Percentiles rank a stretch among this genome's conserved stretches.
Conservation (phyloP, 1,139 yeast genomes). For the Kurtzmaniella quercitrusa region DNA sequence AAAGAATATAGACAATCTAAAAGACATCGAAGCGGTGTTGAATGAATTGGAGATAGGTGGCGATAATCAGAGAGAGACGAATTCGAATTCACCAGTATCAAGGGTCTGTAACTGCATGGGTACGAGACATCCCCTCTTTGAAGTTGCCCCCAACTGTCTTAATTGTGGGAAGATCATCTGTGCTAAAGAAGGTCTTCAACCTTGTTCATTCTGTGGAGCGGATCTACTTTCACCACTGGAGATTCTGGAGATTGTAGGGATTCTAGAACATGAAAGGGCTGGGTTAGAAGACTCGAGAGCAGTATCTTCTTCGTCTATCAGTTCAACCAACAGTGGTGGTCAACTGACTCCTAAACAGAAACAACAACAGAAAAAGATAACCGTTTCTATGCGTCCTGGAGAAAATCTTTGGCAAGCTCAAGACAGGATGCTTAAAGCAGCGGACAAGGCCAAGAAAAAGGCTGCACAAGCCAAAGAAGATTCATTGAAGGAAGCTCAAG, state of each 20-base stretch:
- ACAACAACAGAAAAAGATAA: slow-evolving; percentile 36
- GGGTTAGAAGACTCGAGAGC: slow-evolving; percentile 10
- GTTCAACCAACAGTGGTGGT: slow-evolving; percentile 10
- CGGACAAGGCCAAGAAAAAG: slow-evolving; percentile 35
- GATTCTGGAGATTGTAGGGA: slow-evolving; percentile 49
- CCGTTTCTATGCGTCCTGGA: slow-evolving; percentile 52
- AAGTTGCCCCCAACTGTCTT: slow-evolving; percentile 87
- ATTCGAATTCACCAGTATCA: no score
- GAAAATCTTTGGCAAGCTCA: slow-evolving; percentile 68
- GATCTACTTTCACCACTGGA: slow-evolving; percentile 62
- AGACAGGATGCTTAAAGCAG: slow-evolving; percentile 54
- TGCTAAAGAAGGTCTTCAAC: slow-evolving; percentile 82
- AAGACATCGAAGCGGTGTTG: slow-evolving; percentile 50
- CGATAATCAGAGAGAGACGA: no score
- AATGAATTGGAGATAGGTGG: slow-evolving; percentile 30
- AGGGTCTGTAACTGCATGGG: slow-evolving; percentile 76
- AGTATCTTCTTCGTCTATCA: not conserved
- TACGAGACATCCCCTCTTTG: slow-evolving; percentile 80
- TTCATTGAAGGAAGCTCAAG: slow-evolving; percentile 27
- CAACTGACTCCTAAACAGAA: slow-evolving; percentile 15
- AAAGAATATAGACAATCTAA: slow-evolving; percentile 46
- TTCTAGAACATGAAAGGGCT: slow-evolving; percentile 49
- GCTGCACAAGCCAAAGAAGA: slow-evolving; percentile 20
- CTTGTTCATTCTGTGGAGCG: slow-evolving; percentile 79
- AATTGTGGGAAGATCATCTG: slow-evolving; percentile 95